Evolutionary conservation across 2,329 filamentous ascomycete species (phyloP), one percentile per base, ranked within the genome.

Genomic region (Penicillium sp.): DNA sequence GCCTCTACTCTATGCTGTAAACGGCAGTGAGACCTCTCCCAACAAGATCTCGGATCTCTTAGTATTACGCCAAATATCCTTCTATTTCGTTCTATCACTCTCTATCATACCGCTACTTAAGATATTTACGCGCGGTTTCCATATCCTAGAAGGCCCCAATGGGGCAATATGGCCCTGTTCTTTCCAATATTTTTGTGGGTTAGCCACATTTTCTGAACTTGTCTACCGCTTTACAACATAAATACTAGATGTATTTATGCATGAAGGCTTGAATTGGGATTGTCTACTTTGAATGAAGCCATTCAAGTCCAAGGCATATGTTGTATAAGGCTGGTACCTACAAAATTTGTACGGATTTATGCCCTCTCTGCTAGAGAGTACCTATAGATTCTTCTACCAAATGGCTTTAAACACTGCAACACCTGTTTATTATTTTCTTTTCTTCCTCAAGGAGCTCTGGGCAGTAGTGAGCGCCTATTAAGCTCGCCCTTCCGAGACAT

Each of bases 21-120:
- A 27, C 1, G 29, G 41, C 4, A 45, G 31, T 45, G 29, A 36
- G 36, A 27, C 25, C 50, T 12, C 21, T 21, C 29, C 29, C 29
- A 13, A 8, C 7, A n/a, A 15, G n/a, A 35, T 21, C 6, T 36
- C 2, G 8, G 39, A 36, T 27, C 10, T 53, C 12, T 21, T 31
- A 9, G 6, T 2, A 15, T 52, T 25, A 12, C 17, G 10, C 21
- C 23, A 19, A 8, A 4, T 36, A n/a, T 2, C 1, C 1, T 36
- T 27, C 21, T 36, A 19, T 27, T 25, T 7, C 9, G 10, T 36
- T 45, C 15, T 27, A 45, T 45, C 29, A n/a, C 29, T 17, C 50
- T 27, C n/a, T 33, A 36, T 53, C 17, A 53, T 29, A 53, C 39
- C 39, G 39, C 39, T 53, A 45, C 27, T 53, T 45, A 21, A n/a